Percentiles rank a stretch among this genome's conserved stretches.
Conservation (phyloP, 1,139 yeast genomes). For the Yamadazyma triangularis region DNA sequence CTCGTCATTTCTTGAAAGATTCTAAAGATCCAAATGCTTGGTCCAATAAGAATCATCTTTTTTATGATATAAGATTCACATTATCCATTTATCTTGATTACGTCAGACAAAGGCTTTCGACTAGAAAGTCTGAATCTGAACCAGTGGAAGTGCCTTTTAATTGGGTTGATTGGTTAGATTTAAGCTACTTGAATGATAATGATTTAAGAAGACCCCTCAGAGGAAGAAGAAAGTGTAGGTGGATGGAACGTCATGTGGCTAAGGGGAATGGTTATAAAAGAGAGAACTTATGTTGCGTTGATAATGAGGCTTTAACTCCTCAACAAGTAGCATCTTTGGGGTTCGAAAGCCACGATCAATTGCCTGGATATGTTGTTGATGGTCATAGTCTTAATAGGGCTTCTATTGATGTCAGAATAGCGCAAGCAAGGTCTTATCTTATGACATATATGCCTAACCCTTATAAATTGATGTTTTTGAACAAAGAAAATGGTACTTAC, state of each 20-base stretch:
- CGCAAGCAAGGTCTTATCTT: constrained; percentile 22
- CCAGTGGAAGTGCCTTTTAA: constrained; percentile 21
- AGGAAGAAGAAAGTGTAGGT: constrained; percentile 11
- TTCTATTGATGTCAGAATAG: constrained; percentile 18
- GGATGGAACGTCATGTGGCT: constrained; percentile 9
- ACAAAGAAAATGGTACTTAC: constrained; percentile 21
- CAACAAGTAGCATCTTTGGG: constrained; percentile 17
- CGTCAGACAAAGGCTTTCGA: constrained; percentile 13
- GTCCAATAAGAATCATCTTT: constrained; percentile 18
- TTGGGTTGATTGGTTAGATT: constrained; percentile 29
- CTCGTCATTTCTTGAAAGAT: constrained; percentile 12
- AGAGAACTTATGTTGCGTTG: constrained; percentile 15
- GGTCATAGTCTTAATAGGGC: constrained; percentile 16
- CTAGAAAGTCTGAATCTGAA: constrained; percentile 6
- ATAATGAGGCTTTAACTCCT: constrained; percentile 16
- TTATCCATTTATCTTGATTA: constrained; percentile 29
- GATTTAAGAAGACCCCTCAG: constrained; percentile 12
- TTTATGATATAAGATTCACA: constrained; percentile 38
- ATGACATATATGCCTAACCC: constrained; percentile 24
- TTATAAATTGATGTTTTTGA: constrained; percentile 19
- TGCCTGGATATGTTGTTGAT: constrained; percentile 20
- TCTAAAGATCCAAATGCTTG: constrained; percentile 12
- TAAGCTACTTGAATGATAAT: constrained; percentile 15
- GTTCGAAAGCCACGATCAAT: constrained; percentile 16
- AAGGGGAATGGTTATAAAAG: constrained; percentile 7